A percentile compares a stretch with the other conserved stretches of the same genome.
phyloP scores from a whole-genome alignment of 179 eudicot genomes.

The Spergularia azorica region DNA sequence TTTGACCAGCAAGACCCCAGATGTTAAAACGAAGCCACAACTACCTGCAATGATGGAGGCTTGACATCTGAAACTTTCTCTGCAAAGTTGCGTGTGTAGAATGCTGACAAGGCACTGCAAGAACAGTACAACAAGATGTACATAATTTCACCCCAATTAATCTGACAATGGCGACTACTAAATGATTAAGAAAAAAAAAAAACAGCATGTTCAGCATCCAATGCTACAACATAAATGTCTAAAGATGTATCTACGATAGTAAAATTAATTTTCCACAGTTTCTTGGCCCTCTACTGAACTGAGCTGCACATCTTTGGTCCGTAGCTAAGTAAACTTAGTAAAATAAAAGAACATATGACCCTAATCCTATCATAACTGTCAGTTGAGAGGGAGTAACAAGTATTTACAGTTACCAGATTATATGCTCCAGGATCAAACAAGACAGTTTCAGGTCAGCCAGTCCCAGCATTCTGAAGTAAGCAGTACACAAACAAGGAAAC shows the following conservation, averaged over 20 bases:
- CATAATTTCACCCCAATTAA: not conserved
- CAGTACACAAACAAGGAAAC: too few species aligned
- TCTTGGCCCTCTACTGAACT: not conserved
- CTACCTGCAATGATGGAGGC: constrained; percentile 95
- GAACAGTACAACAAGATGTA: constrained; percentile 1
- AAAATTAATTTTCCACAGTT: too few species aligned
- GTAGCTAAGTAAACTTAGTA: not conserved
- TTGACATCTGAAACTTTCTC: constrained; percentile 66
- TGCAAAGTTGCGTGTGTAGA: constrained; percentile 82
- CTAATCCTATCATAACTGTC: not conserved
- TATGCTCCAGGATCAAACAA: not conserved
- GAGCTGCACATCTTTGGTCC: not conserved
- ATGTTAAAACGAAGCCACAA: constrained; percentile 13
- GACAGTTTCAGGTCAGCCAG: not conserved
- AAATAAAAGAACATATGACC: not conserved
- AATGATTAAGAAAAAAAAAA: too few species aligned
- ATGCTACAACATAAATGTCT: not conserved
- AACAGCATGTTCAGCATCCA: constrained; percentile 5
- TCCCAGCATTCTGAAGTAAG: not conserved
- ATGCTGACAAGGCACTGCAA: constrained; percentile 93
- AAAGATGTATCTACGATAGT: too few species aligned
- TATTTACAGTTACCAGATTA: not conserved
- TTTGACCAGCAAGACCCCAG: constrained; percentile 4
- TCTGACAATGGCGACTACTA: not conserved
- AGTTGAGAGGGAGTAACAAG: not conserved